Conservation (phyloP, 352 stramenopile genomes). For the Globisporangium irregulare region DNA sequence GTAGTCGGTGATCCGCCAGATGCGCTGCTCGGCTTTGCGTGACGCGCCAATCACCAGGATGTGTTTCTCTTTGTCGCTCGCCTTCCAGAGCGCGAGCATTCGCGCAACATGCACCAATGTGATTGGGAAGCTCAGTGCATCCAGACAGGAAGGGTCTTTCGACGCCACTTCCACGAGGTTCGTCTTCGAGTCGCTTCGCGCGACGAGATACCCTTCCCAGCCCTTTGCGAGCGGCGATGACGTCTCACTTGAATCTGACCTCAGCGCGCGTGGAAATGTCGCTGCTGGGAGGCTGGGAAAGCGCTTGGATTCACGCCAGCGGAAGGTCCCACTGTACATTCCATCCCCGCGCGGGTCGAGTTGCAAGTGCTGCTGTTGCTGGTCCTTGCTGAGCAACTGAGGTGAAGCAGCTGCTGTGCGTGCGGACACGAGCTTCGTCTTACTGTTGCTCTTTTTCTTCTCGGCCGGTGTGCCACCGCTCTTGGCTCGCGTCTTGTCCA, state of each 20-base stretch:
- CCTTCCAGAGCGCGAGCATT: constrained; percentile 28
- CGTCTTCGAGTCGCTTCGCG: constrained; percentile 18
- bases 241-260: background rate
- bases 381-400: background rate
- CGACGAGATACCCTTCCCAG: constrained; percentile 54
- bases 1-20: constrained; percentile 66
- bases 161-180: constrained; percentile 39
- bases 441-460: background rate
- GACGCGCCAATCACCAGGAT: constrained; percentile 62
- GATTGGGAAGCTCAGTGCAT: constrained; percentile 71
- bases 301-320: constrained; percentile 63
- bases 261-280: background rate
- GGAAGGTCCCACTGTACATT: constrained; percentile 81
- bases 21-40: constrained; percentile 66
- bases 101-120: constrained; percentile 48
- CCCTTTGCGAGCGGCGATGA: constrained; percentile 13
- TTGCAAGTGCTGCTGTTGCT: constrained; percentile 30
- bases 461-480: background rate
- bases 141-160: constrained; percentile 64
- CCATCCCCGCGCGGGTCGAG: constrained; percentile 67
- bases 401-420: background rate
- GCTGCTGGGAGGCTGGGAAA: constrained; percentile 39
- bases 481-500: background rate
- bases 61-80: constrained; percentile 14
- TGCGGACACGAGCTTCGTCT: background rate